phyloP scores from a whole-genome alignment of 1,139 yeast genomes.

The Kodamaea fungicola region DNA sequence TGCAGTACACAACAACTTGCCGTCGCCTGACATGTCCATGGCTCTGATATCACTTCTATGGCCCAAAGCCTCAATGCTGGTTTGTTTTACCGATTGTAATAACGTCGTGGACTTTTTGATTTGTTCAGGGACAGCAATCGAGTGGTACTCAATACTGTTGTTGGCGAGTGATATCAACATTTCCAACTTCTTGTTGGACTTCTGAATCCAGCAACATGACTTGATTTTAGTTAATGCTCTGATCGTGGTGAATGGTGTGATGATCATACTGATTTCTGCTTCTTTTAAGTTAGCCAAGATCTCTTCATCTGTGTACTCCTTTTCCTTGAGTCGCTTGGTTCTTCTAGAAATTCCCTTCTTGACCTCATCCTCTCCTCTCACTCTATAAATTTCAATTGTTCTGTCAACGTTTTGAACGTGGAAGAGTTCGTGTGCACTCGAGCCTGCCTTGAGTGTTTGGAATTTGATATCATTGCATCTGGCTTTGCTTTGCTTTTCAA shows the following conservation, averaged over 20 bases:
- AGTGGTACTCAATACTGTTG: conserved; percentile 72
- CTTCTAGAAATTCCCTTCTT: conserved; percentile 75
- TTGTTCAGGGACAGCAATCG: conserved; percentile 48
- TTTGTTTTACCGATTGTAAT: conserved; percentile 32
- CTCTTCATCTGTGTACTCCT: conserved; percentile 61
- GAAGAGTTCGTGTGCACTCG: conserved; percentile 42
- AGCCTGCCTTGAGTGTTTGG: conserved; percentile 30
- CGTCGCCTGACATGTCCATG: conserved; percentile 76
- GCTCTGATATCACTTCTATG: conserved; percentile 89
- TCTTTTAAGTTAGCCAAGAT: conserved; percentile 50
- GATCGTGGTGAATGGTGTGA: conserved; percentile 62
- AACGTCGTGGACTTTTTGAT: conserved; percentile 45
- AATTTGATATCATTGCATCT: conserved; percentile 66
- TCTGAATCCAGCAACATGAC: conserved; percentile 51
- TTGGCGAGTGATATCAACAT: conserved; percentile 63
- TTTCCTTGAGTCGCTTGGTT: conserved; percentile 73
- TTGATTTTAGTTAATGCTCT: conserved; percentile 57
- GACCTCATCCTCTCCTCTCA: conserved; percentile 76
- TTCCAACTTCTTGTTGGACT: conserved; percentile 49
- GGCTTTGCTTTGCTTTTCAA: conserved; percentile 76
- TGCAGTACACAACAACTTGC: conserved; percentile 79
- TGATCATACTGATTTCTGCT: conserved; percentile 54
- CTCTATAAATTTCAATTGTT: conserved; percentile 76
- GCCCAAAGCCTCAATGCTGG: conserved; percentile 71
- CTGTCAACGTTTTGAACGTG: conserved; percentile 76